These are phyloP conservation scores for Rhodofomes roseus DNA, from an alignment of 1,284 basidiomycete genomes.

Conservation along the genomic window DNA sequence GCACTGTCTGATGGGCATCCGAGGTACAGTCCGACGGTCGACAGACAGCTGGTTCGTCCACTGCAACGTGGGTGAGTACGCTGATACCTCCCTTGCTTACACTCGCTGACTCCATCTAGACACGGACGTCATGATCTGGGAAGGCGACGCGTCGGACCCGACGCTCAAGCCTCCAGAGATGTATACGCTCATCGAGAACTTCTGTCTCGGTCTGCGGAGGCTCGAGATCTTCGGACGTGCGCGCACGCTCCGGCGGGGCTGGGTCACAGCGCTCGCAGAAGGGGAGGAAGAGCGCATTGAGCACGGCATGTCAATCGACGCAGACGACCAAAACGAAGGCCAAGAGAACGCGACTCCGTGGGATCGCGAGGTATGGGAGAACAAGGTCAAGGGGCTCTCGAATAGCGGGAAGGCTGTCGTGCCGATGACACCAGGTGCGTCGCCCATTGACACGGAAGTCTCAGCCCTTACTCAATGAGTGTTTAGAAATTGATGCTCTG, in stretches of 20 bases:
- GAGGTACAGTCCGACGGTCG: slow-evolving; percentile 91
- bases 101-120: slow-evolving; percentile 41
- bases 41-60: slow-evolving; percentile 96
- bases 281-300: slow-evolving; percentile 53
- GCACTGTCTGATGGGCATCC: slow-evolving; percentile 98
- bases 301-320: slow-evolving; percentile 32
- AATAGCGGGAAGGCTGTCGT: slow-evolving; percentile 56
- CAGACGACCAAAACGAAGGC: slow-evolving; percentile 41
- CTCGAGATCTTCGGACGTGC: slow-evolving; percentile 87
- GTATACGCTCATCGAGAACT: slow-evolving; percentile 95
- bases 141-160: slow-evolving; percentile 77
- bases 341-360: slow-evolving; percentile 36
- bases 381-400: slow-evolving; percentile 49
- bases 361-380: slow-evolving; percentile 58
- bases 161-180: slow-evolving; percentile 91
- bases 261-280: slow-evolving; percentile 84
- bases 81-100: background rate
- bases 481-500: slow-evolving; percentile 74
- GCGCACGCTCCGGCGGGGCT: slow-evolving; percentile 78
- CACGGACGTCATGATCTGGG: slow-evolving; percentile 97
- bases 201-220: slow-evolving; percentile 90
- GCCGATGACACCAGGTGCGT: slow-evolving; percentile 51
- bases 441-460: too few relatives aligned
- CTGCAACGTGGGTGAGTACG: slow-evolving; percentile 84
- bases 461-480: background rate